Base-by-base conservation (phyloP, 2,329 filamentous ascomycete species). In the Ophiostoma novo-ulmi region DNA sequence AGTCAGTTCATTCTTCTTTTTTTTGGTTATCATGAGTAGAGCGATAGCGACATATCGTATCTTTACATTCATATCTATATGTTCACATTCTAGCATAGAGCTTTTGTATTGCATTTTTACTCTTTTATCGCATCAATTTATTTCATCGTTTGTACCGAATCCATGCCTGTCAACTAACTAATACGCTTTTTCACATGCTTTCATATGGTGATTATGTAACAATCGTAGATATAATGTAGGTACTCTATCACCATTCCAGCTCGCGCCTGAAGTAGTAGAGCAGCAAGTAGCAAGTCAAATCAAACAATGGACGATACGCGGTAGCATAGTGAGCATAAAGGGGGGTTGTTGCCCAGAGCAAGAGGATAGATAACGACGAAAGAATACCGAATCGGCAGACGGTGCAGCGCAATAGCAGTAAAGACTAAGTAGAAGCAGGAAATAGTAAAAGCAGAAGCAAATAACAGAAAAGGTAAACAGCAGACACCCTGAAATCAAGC, bases 351-450 rank as follows among this genome's bases (percentile, higher is more conserved):
- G 61, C 14, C 35, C 61, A 65, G 63, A 65, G 63, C 35, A 67
- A 35, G 17, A 52, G 44, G 11, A 44, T 67, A n/a, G 20, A 48
- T 39, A 55, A 68, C 66, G 55, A 52, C 31, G 65, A 58, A 71
- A 41, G 41, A 44, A 61, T 58, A 41, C 58, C 63, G 65, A n/a
- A 41, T 41, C 20, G 52, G 52, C 38, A 70, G 44, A 68, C 69
- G 38, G 63, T 63, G 35, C 31, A 63, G 67, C 41, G 67, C 55
- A 69, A 14, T 22, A 58, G 2, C 26, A 63, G 14, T 20, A n/a
- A 61, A n/a, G 17, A 52, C 2, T 31, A 31, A 36, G 58, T 58
- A 26, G 7, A 14, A 63, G 58, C n/a, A 63, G 4, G 14, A 67
- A 67, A 38, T 20, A 44, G 35, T 26, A 31, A 2, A 44, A 26